Conservation (phyloP, 2,329 filamentous ascomycete species). For the Trichophyton verrucosum region DNA sequence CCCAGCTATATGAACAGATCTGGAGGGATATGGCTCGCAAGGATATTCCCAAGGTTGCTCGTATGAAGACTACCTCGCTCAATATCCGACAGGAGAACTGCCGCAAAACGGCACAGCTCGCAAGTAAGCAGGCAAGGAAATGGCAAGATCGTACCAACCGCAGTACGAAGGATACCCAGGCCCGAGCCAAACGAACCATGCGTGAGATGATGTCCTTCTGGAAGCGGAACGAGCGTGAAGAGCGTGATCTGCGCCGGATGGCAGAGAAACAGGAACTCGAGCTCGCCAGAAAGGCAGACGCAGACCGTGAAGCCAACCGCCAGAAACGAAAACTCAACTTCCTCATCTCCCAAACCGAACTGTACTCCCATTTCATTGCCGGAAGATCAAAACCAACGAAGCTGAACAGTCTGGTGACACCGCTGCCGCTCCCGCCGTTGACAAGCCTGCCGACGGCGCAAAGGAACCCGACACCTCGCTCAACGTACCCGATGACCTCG, state of each 20-base stretch:
- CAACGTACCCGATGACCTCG: conserved; percentile 34
- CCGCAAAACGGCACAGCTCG: conserved; percentile 92
- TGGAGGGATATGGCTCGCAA: conserved; percentile 90
- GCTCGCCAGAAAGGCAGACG: conserved; percentile 91
- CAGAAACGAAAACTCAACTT: conserved; percentile 99
- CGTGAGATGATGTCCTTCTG: conserved; percentile 99
- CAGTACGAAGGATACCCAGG: conserved; percentile 94
- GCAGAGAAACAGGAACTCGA: conserved; percentile 94
- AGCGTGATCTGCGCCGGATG: conserved; percentile 83
- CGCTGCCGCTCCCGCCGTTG: conserved; percentile 33
- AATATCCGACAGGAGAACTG: conserved; percentile 85
- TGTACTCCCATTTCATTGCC: conserved; percentile 98
- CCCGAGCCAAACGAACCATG: conserved; percentile 94
- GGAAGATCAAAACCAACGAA: conserved; percentile 97
- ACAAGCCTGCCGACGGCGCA: conserved; percentile 16
- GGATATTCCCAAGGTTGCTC: conserved; percentile 83
- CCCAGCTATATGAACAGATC: conserved; percentile 95
- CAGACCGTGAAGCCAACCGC: conserved; percentile 89
- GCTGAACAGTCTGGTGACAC: conserved; percentile 74
- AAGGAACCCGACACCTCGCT: conserved; percentile 18
- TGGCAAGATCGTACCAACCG: conserved; percentile 99
- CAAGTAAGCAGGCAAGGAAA: conserved; percentile 90
- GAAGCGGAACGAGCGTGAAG: conserved; percentile 97
- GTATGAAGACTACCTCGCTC: conserved; percentile 75
- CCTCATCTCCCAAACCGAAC: conserved; percentile 93